phyloP scores from a whole-genome alignment of 208 protist species.

The Trypanosoma rangeli region DNA sequence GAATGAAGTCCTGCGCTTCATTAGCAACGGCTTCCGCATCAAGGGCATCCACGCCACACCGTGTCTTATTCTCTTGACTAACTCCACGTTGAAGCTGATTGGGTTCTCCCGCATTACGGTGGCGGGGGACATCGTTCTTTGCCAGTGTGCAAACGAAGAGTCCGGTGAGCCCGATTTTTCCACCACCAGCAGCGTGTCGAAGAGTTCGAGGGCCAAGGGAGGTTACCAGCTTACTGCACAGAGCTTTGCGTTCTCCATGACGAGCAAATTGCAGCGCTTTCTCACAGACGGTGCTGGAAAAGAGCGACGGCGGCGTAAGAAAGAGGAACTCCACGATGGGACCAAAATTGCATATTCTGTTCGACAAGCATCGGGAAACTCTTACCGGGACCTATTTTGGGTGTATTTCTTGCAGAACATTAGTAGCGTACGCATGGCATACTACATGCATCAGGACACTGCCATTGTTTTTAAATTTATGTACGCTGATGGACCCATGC shows the following conservation, averaged over 20 bases:
- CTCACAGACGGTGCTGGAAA: slow-evolving; percentile 38
- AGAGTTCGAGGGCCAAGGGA: neutral
- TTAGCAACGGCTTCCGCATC: slow-evolving; percentile 88
- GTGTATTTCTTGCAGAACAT: slow-evolving; percentile 57
- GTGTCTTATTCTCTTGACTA: slow-evolving; percentile 81
- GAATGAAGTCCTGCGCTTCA: slow-evolving; percentile 73
- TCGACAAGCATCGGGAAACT: slow-evolving; percentile 67
- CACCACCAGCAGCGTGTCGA: neutral
- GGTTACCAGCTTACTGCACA: slow-evolving; percentile 30
- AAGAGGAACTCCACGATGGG: slow-evolving; percentile 58
- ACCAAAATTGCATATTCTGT: slow-evolving; percentile 80
- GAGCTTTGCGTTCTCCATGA: slow-evolving; percentile 52
- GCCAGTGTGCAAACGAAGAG: slow-evolving; percentile 36
- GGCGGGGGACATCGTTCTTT: slow-evolving; percentile 84
- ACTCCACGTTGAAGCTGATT: slow-evolving; percentile 63
- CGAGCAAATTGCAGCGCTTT: slow-evolving; percentile 69
- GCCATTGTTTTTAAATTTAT: slow-evolving; percentile 69
- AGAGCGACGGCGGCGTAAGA: slow-evolving; percentile 12
- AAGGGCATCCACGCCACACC: slow-evolving; percentile 83
- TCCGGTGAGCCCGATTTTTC: slow-evolving; percentile 4
- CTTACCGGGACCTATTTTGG: slow-evolving; percentile 77
- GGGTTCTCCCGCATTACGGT: slow-evolving; percentile 74
- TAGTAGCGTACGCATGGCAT: slow-evolving; percentile 52
- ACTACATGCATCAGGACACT: slow-evolving; percentile 89
- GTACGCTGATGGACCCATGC: slow-evolving; percentile 71